Evolutionary conservation across 768 basidiomycete species (phyloP).

Genomic region (Suillus subluteus): DNA sequence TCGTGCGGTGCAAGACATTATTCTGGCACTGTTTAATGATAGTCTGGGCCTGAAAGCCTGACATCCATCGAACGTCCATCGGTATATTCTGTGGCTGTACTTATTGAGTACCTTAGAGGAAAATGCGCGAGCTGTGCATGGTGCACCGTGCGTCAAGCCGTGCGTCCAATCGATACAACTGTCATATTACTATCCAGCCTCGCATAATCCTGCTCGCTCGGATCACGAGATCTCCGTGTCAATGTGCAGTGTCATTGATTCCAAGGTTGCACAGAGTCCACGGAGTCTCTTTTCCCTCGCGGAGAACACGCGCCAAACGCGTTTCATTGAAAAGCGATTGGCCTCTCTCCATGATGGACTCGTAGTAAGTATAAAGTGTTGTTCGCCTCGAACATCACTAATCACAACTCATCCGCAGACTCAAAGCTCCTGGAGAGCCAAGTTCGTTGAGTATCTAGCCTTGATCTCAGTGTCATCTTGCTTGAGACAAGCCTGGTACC

Average conservation of each 20-base stretch:
- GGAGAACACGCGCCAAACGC: conserved; percentile 36
- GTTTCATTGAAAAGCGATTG: conserved; percentile 21
- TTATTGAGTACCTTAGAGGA: too few species aligned
- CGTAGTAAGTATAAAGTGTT: conserved; percentile 29
- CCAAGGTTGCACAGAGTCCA: conserved; percentile 13
- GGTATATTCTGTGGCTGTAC: background rate
- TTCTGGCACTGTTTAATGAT: background rate
- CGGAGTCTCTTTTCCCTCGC: conserved; percentile 27
- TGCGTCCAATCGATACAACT: background rate
- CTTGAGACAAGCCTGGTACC: conserved; percentile 16
- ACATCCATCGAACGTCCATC: background rate
- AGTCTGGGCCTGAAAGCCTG: background rate
- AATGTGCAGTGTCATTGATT: background rate
- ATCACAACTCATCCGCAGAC: conserved; percentile 44
- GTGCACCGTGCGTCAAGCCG: background rate
- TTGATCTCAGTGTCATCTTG: conserved; percentile 14
- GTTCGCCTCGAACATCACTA: conserved; percentile 13
- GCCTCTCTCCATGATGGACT: conserved; percentile 17
- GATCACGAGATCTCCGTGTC: conserved; percentile 3
- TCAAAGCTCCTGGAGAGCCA: conserved; percentile 36
- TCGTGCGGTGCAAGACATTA: background rate
- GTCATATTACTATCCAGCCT: background rate
- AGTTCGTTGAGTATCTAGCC: conserved; percentile 13
- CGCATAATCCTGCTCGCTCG: conserved; percentile 7
- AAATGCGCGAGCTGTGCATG: background rate